Base-by-base conservation (phyloP, 129 eudicot genomes). In the Flaveria brownii region DNA sequence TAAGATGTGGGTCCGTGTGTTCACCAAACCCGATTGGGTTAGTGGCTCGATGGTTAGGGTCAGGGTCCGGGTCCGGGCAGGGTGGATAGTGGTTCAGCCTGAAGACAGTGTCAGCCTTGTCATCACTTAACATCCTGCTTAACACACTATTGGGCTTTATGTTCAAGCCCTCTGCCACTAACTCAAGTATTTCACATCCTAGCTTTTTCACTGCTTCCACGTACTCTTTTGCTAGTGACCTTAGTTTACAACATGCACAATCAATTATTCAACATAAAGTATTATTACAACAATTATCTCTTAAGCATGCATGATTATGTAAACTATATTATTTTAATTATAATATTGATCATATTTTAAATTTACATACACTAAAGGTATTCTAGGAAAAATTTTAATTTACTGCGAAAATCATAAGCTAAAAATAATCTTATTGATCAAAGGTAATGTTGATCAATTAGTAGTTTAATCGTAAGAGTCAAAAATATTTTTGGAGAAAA, bases 11-110 rank as follows among this genome's bases (percentile, higher is more conserved):
- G 87, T 89, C 91, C 4, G 95, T 89, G 65, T 89, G 95, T 20
- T 89, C 95, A 23, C 95, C 95, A 9, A 89, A 86, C 8, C 95
- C 91, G 26, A 89, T 82, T 50, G 78, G 43, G 76, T 75, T 28
- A 36, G 12, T 74, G 62, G 25, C 17, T 42, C 25, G 8, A 33
- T 50, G 49, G 36, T 55, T 16, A 1, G 15, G 30, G 33, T 8
- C 22, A 0, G 15, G 30, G 33, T 8, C 55, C 0, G 50, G 39
- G 30, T 80, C 66, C 6, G 83, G 67, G 42, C 80, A 85, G 0
- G 96, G 84, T 33, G 96, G 96, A 79, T 90, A 90, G 70, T 90
- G 89, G 78, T 90, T 90, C n/a, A 90, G 78, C 86, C 93, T 78
- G 70, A 90, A 88, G 72, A 76, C 57, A 0, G 93, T 75, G 67